A percentile compares a stretch with the other conserved stretches of the same genome.
Evolutionary conservation across 352 stramenopile genomes (phyloP).

Genomic region (Pythium plurisporium): DNA sequence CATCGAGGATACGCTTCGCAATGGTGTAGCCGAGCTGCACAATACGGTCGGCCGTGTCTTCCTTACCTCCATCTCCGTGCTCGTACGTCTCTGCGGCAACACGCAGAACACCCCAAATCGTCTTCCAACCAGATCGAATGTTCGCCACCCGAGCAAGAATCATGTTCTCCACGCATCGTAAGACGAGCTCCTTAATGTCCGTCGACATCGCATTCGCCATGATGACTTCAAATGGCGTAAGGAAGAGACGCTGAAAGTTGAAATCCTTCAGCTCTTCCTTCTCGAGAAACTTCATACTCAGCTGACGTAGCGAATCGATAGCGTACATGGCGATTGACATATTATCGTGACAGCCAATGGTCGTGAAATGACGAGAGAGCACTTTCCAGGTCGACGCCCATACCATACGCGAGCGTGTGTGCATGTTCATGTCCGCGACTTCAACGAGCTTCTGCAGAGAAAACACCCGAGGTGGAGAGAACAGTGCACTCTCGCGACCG

Average conservation of each 20-base stretch:
- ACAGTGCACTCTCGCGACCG: conserved; percentile 20
- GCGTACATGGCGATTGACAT: conserved; percentile 97
- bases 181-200: conserved; percentile 89
- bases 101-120: conserved; percentile 91
- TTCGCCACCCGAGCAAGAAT: conserved; percentile 83
- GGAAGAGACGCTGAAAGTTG: conserved; percentile 98
- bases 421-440: conserved; percentile 99
- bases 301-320: conserved; percentile 98
- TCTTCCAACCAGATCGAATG: conserved; percentile 93
- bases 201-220: conserved; percentile 80
- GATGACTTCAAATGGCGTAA: conserved; percentile 96
- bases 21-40: conserved; percentile 84
- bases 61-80: conserved; percentile 30
- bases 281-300: conserved; percentile 99
- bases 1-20: conserved; percentile 78
- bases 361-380: conserved; percentile 96
- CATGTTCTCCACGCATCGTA: conserved; percentile 91
- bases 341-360: conserved; percentile 96
- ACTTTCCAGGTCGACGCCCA: conserved; percentile 98
- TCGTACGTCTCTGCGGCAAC: conserved; percentile 83
- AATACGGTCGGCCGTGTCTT: conserved; percentile 66
- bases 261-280: conserved; percentile 98
- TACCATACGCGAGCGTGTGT: conserved; percentile 92
- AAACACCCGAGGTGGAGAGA: conserved; percentile 93
- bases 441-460: conserved; percentile 99